Conservation (phyloP, 495 filamentous ascomycete genomes). For the Choiromyces venosus region DNA sequence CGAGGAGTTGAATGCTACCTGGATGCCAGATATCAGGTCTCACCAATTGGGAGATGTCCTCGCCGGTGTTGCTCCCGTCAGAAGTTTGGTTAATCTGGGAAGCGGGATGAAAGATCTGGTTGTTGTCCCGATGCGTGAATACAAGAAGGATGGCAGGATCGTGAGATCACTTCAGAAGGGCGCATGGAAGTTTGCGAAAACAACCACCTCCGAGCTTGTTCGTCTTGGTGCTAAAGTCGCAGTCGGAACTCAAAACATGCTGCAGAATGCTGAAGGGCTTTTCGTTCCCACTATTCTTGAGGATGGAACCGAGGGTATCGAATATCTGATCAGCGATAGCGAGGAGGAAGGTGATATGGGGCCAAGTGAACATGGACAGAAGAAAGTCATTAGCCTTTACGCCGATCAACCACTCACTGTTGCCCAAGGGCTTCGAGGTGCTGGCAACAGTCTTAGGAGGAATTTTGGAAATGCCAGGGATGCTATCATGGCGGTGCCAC, state of each 20-base stretch:
- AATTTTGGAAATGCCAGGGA: constrained; percentile 79
- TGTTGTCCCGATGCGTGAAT: constrained; percentile 83
- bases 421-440: constrained; percentile 71
- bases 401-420: constrained; percentile 88
- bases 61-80: constrained; percentile 81
- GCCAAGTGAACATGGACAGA: constrained; percentile 54
- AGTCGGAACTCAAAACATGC: constrained; percentile 83
- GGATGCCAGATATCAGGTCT: constrained; percentile 88
- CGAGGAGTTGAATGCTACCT: constrained; percentile 85
- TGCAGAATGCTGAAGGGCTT: constrained; percentile 80
- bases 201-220: constrained; percentile 83
- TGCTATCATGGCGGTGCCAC: constrained; percentile 90
- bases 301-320: constrained; percentile 31
- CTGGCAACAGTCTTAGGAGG: constrained; percentile 71
- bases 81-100: constrained; percentile 83
- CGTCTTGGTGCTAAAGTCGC: constrained; percentile 92
- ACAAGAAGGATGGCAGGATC: constrained; percentile 87
- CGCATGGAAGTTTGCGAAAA: constrained; percentile 79
- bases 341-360: constrained; percentile 49
- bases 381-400: constrained; percentile 76
- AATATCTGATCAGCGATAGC: constrained; percentile 32
- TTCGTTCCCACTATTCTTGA: constrained; percentile 48
- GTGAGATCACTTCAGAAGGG: constrained; percentile 89
- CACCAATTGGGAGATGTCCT: constrained; percentile 88
- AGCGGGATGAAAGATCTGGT: constrained; percentile 79